Conservation (phyloP, 306 rosid species). For the Fragaria iinumae region DNA sequence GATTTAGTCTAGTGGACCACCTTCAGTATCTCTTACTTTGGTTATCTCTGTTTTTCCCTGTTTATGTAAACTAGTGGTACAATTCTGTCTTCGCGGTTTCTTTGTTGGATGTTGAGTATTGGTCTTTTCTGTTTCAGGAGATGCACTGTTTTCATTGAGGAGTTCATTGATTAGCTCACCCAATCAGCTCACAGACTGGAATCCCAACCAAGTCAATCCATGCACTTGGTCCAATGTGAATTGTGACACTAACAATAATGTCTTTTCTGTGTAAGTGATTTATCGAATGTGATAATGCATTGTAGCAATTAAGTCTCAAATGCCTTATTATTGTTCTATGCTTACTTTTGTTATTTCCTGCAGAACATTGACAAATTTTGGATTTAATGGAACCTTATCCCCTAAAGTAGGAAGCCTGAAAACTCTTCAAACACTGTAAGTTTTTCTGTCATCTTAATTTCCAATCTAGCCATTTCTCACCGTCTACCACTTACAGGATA, state of each 20-base stretch:
- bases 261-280: constrained; percentile 70
- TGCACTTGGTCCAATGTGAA: constrained; percentile 89
- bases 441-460: constrained; percentile 10
- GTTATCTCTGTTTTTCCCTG: constrained; percentile 11
- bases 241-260: constrained; percentile 53
- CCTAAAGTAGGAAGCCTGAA: constrained; percentile 68
- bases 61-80: constrained; percentile 9
- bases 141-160: constrained; percentile 69
- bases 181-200: constrained; percentile 82
- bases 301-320: constrained; percentile 17
- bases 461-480: not conserved
- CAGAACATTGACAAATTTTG: constrained; percentile 87
- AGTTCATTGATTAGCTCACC: constrained; percentile 56
- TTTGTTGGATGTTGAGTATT: constrained; percentile 25
- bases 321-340: constrained; percentile 15
- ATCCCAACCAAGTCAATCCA: constrained; percentile 81
- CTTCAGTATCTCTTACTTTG: not conserved
- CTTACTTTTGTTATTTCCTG: constrained; percentile 34
- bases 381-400: constrained; percentile 73
- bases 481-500: not conserved
- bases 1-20: not conserved
- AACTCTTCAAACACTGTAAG: constrained; percentile 73
- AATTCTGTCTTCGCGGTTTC: constrained; percentile 17
- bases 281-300: not conserved
- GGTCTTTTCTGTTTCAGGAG: constrained; percentile 55